Evolutionary conservation across 495 filamentous ascomycete genomes (phyloP).

Genomic region (Cudoniella acicularis): DNA sequence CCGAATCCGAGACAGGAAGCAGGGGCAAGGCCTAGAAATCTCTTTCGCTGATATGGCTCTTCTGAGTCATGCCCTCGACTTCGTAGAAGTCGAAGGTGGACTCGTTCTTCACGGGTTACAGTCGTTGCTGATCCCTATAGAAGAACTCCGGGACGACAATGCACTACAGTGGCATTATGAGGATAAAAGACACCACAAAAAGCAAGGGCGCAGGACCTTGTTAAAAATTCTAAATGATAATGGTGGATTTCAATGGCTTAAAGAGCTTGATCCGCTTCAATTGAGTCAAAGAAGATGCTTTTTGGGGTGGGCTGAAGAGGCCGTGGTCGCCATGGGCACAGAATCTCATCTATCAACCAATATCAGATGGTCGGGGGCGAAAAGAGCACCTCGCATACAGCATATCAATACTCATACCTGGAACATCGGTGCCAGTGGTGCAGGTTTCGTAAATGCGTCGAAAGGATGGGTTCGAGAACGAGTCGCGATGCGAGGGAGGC

Average conservation of each 20-base stretch:
- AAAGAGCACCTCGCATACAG: too few relatives aligned
- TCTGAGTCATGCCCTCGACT: background rate
- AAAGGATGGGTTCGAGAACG: too few relatives aligned
- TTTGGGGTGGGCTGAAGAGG: slow-evolving; percentile 14
- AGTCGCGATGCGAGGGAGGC: too few relatives aligned
- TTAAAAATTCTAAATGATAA: background rate
- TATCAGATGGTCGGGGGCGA: too few relatives aligned
- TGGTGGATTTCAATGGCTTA: background rate
- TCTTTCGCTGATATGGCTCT: slow-evolving; percentile 10
- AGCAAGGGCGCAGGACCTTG: background rate
- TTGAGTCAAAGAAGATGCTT: slow-evolving; percentile 7
- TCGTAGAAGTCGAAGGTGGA: slow-evolving; percentile 1
- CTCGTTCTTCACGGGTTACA: background rate
- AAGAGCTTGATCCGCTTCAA: background rate
- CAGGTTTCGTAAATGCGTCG: too few relatives aligned
- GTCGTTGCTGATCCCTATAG: background rate
- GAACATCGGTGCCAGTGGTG: too few relatives aligned
- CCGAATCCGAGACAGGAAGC: background rate
- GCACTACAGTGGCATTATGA: background rate
- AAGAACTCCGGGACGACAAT: background rate
- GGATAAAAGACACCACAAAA: background rate
- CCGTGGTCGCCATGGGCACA: too few relatives aligned
- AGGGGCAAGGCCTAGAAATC: slow-evolving; percentile 9
- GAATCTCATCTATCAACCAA: too few relatives aligned
- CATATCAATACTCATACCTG: too few relatives aligned